These are phyloP conservation scores for Cryptococcus jaspeensis DNA, from an alignment of 1,284 basidiomycete genomes.

Conservation along the genomic window DNA sequence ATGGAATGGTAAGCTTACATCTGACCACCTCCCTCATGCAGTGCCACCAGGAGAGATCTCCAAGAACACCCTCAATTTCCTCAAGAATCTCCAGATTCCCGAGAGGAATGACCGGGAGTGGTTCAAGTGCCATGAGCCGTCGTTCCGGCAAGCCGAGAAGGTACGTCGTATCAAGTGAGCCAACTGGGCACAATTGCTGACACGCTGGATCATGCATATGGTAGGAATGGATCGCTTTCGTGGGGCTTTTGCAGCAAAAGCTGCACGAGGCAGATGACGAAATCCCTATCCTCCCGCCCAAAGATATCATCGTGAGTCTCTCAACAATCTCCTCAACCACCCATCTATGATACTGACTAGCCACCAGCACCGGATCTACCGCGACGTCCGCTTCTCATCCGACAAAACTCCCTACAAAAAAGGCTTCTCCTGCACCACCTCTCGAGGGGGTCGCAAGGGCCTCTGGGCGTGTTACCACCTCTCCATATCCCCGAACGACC, in stretches of 20 bases:
- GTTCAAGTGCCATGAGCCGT: slow-evolving; percentile 63
- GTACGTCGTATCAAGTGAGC: slow-evolving; percentile 20
- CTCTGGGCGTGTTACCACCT: slow-evolving; percentile 49
- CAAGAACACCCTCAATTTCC: slow-evolving; percentile 75
- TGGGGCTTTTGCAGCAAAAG: slow-evolving; percentile 65
- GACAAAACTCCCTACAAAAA: slow-evolving; percentile 80
- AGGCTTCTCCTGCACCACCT: slow-evolving; percentile 55
- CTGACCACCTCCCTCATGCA: slow-evolving; percentile 36
- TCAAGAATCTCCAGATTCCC: slow-evolving; percentile 68
- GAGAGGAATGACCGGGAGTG: slow-evolving; percentile 83
- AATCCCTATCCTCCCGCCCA: slow-evolving; percentile 77
- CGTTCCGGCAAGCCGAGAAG: slow-evolving; percentile 75
- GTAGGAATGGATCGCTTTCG: slow-evolving; percentile 78
- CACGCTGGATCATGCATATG: slow-evolving; percentile 1
- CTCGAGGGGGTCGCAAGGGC: slow-evolving; percentile 48
- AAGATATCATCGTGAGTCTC: slow-evolving; percentile 71
- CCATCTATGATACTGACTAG: not conserved
- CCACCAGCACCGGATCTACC: slow-evolving; percentile 51
- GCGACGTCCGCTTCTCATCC: slow-evolving; percentile 69
- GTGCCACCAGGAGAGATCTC: slow-evolving; percentile 84
- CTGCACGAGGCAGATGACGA: slow-evolving; percentile 72
- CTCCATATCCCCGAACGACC: slow-evolving; percentile 62
- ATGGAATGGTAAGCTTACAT: not conserved
- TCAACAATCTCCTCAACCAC: not conserved
- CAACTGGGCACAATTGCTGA: slow-evolving; percentile 1